A percentile compares a stretch with the other conserved stretches of the same genome.
These are phyloP conservation scores for Schizochytrium sp. DNA, from an alignment of 108 stramenopile genomes.

Conservation along the genomic window DNA sequence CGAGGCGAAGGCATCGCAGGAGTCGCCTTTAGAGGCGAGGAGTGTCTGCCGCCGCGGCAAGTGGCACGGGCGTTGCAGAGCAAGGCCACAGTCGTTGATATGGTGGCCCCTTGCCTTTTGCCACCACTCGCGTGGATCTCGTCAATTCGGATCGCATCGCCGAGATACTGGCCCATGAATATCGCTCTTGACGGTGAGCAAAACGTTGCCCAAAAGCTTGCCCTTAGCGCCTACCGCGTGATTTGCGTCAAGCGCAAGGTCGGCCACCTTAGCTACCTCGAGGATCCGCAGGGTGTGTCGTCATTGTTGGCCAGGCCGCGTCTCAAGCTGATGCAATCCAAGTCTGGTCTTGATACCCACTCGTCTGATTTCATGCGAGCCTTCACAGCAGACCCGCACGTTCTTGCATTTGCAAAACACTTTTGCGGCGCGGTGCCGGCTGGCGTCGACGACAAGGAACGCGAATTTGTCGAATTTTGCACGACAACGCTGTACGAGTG, in stretches of 20 bases:
- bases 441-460: not conserved
- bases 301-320: not conserved
- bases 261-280: not conserved
- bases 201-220: not conserved
- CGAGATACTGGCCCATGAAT: slow-evolving; percentile 37
- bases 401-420: slow-evolving; percentile 6
- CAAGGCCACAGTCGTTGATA: not conserved
- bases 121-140: slow-evolving; percentile 33
- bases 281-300: not conserved
- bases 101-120: slow-evolving; percentile 38
- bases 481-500: not conserved
- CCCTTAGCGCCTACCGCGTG: not conserved
- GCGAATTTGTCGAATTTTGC: not conserved
- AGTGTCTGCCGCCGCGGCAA: no score
- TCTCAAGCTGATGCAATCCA: not conserved
- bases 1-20: not conserved
- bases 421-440: not conserved
- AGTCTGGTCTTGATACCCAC: not conserved
- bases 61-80: not conserved
- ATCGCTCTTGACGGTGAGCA: not conserved
- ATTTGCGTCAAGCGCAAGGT: slow-evolving; percentile 5
- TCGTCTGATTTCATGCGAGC: slow-evolving; percentile 7
- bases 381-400: slow-evolving; percentile 14
- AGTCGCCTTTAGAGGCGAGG: no score
- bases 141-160: slow-evolving; percentile 16